Evolutionary conservation across 768 basidiomycete species (phyloP), one percentile per base, ranked within the genome.

Genomic region (Phaffia australis): DNA sequence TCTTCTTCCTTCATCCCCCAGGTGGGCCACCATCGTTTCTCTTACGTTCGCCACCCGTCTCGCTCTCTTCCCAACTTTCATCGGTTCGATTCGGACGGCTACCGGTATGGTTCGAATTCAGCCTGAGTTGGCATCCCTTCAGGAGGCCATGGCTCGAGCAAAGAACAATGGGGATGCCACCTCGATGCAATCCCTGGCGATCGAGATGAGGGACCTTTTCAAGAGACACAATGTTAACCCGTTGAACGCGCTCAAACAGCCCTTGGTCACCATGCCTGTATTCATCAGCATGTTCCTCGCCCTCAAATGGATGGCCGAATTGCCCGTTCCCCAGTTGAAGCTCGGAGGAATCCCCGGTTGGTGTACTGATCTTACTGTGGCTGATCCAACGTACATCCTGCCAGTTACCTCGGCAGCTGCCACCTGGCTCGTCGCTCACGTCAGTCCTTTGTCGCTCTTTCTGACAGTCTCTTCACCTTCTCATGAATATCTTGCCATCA

Each of bases 231-330:
- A 85, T 29, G 84, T 89, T 56, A 83, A 80, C 70, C 80, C 87
- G 65, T 69, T 78, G 18, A 79, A 80, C 50, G 78, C 84, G 69
- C 69, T 86, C n/a, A 60, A 83, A 19, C 78, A 80, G 63, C 82
- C 83, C 9, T 66, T 91, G 63, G 71, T 86, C 0, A 91, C 94
- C 75, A 74, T 90, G 25, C 84, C 88, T 1, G 79, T 90, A 52
- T 85, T 87, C 56, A 77, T 95, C 42, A 84, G 85, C 18, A 77
- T 89, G 78, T 98, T 98, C 81, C 85, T 90, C 70, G 89, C 83
- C 21, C 74, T 94, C 64, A 84, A 83, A 76, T 79, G 78, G 56
- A 81, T 98, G 79, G 85, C 85, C 71, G 78, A 80, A 58, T 75
- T 85, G 55, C 88, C 89, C 0, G 75, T 95, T 23, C 80, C 80